Percentiles rank a stretch among this genome's conserved stretches.
These are phyloP conservation scores for Eleusine indica DNA, from an alignment of 176 grass and related monocot species.

Conservation along the genomic window DNA sequence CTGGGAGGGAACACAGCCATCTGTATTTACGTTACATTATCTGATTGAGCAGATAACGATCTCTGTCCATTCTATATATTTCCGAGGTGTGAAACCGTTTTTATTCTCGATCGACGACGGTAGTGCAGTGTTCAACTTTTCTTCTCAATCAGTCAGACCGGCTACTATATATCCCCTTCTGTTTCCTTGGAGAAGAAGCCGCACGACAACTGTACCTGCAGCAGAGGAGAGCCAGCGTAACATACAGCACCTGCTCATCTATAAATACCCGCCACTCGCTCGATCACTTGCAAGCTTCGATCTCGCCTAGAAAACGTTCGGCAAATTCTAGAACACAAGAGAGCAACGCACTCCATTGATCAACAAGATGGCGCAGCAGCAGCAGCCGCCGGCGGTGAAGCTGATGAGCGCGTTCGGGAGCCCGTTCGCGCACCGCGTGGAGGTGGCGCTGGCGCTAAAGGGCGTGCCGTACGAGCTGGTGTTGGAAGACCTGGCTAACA, in stretches of 20 bases:
- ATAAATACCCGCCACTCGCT: background rate
- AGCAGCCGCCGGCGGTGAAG: constrained; percentile 14
- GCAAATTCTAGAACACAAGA: background rate
- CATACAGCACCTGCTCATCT: background rate
- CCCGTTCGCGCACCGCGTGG: constrained; percentile 29
- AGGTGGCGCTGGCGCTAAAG: constrained; percentile 43
- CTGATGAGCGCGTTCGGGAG: constrained; percentile 20
- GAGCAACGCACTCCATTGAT: background rate
- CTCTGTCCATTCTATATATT: background rate
- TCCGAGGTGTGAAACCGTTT: background rate
- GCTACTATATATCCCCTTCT: too few species aligned
- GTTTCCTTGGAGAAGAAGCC: background rate
- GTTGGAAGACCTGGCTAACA: constrained; percentile 35
- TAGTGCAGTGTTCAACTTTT: background rate
- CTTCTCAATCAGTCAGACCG: background rate
- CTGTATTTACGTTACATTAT: background rate
- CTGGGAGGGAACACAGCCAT: too few species aligned
- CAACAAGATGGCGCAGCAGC: too few species aligned
- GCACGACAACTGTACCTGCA: background rate
- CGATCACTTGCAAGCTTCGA: background rate
- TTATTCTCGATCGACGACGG: background rate
- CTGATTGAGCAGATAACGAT: background rate
- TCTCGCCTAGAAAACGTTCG: too few species aligned
- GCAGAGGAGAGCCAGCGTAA: too few species aligned
- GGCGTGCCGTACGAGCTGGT: constrained; percentile 43